These are phyloP conservation scores for Zostera marina DNA, from an alignment of 116 monocot genomes.

Conservation along the genomic window DNA sequence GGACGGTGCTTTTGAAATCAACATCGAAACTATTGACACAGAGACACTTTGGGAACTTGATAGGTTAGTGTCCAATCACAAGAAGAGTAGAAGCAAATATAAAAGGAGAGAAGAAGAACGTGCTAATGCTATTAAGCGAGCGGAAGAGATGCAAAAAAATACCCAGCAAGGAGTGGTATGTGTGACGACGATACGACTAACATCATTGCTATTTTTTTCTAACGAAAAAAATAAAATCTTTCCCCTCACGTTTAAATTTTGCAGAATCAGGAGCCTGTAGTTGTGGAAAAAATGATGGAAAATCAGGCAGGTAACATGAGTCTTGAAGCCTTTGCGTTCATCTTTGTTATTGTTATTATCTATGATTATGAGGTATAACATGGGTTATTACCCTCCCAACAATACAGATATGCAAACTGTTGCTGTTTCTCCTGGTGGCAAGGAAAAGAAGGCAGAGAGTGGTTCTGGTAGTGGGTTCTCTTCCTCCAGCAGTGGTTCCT, in stretches of 20 bases:
- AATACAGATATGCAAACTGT: conserved; percentile 25
- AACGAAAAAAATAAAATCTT: neutral
- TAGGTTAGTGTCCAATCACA: conserved; percentile 59
- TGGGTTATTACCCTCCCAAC: too few relatives aligned
- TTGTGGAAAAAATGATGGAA: conserved; percentile 20
- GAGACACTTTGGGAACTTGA: conserved; percentile 81
- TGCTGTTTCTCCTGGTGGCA: conserved; percentile 30
- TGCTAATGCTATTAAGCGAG: conserved; percentile 27
- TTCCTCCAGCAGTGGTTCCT: conserved; percentile 78
- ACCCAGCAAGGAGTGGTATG: conserved; percentile 17
- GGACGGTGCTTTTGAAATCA: conserved; percentile 60
- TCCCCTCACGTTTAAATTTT: conserved; percentile 2
- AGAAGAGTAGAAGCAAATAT: conserved; percentile 58
- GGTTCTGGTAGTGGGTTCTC: conserved; percentile 67
- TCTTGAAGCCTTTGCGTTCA: neutral
- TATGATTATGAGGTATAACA: neutral
- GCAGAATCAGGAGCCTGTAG: conserved; percentile 17
- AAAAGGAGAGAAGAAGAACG: conserved; percentile 58
- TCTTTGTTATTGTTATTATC: neutral
- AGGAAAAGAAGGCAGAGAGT: conserved; percentile 30
- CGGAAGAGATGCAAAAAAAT: conserved; percentile 14
- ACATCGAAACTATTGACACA: conserved; percentile 46
- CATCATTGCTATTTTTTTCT: neutral
- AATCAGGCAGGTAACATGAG: conserved; percentile 3
- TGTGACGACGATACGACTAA: too few relatives aligned